phyloP scores from a whole-genome alignment of 2,329 filamentous ascomycete species.

The Teratosphaeria viscida region DNA sequence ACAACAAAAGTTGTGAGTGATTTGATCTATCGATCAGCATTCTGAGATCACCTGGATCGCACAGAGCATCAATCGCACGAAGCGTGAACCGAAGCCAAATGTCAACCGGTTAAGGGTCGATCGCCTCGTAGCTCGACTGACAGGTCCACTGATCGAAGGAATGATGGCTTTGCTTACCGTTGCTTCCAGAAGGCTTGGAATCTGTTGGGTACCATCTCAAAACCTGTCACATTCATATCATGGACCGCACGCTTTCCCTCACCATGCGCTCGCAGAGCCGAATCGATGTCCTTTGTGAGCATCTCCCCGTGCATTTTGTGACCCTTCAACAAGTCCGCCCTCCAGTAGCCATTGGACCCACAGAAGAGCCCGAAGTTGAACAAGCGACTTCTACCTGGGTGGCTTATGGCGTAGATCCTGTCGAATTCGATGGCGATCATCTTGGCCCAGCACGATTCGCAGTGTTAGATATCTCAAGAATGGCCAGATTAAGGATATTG shows the following conservation, averaged over 20 bases:
- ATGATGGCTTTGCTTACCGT: not conserved
- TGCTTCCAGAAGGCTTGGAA: not conserved
- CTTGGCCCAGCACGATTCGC: slow-evolving; percentile 29
- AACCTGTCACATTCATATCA: slow-evolving; percentile 27
- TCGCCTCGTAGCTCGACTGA: not conserved
- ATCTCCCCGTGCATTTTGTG: slow-evolving; percentile 40
- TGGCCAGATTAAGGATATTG: too few species aligned
- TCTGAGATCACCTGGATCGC: too few species aligned
- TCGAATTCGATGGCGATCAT: too few species aligned
- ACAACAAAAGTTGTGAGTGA: not conserved
- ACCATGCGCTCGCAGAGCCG: slow-evolving; percentile 36
- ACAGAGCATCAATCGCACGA: not conserved
- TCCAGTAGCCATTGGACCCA: slow-evolving; percentile 41
- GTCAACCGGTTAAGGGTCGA: not conserved
- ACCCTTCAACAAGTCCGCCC: slow-evolving; percentile 32
- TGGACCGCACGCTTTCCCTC: slow-evolving; percentile 35
- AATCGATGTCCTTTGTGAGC: slow-evolving; percentile 43
- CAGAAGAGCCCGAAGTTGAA: slow-evolving; percentile 41
- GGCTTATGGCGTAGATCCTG: too few species aligned
- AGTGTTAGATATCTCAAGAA: slow-evolving; percentile 24
- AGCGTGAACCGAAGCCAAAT: not conserved
- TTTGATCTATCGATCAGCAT: not conserved
- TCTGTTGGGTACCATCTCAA: not conserved
- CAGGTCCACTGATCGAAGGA: not conserved
- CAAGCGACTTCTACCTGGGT: slow-evolving; percentile 17